A percentile compares a stretch with the other conserved stretches of the same genome.
These are phyloP conservation scores for Groenewaldozyma sp. DNA, from an alignment of 1,139 yeast species.

Conservation along the genomic window DNA sequence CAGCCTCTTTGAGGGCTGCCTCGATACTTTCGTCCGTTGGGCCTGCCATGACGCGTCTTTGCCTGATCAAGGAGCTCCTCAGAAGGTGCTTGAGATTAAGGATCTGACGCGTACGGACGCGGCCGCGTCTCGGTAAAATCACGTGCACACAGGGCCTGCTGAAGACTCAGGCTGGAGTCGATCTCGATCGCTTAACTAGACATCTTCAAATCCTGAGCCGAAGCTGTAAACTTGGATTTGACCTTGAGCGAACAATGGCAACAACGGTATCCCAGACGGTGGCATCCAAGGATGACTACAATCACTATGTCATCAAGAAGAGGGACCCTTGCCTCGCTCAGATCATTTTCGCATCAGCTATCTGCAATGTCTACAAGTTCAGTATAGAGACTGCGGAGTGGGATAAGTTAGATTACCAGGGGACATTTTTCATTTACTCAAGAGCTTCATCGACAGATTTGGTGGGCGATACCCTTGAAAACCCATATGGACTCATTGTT, in stretches of 20 bases:
- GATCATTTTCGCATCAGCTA: slow-evolving; percentile 64
- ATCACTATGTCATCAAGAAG: slow-evolving; percentile 70
- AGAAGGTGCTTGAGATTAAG: too few relatives aligned
- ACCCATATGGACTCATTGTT: slow-evolving; percentile 70
- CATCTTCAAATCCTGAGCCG: too few relatives aligned
- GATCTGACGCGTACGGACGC: too few relatives aligned
- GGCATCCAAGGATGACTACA: slow-evolving; percentile 32
- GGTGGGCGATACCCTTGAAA: slow-evolving; percentile 25
- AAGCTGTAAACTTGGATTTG: too few relatives aligned
- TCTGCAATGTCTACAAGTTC: slow-evolving; percentile 70
- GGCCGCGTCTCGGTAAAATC: too few relatives aligned
- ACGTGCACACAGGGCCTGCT: too few relatives aligned
- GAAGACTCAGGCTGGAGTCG: too few relatives aligned
- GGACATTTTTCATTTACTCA: slow-evolving; percentile 71
- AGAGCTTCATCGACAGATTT: slow-evolving; percentile 34
- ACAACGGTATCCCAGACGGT: not conserved
- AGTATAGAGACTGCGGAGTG: slow-evolving; percentile 60
- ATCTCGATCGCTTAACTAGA: too few relatives aligned
- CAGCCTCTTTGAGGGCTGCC: not conserved
- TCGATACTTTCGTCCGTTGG: not conserved
- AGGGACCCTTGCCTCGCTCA: slow-evolving; percentile 79
- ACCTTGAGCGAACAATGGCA: not conserved
- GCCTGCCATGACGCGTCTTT: not conserved
- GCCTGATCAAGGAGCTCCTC: too few relatives aligned
- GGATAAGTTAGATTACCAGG: slow-evolving; percentile 73